Conservation (phyloP, 2,329 filamentous ascomycete genomes). For the Colletotrichum abscissum region DNA sequence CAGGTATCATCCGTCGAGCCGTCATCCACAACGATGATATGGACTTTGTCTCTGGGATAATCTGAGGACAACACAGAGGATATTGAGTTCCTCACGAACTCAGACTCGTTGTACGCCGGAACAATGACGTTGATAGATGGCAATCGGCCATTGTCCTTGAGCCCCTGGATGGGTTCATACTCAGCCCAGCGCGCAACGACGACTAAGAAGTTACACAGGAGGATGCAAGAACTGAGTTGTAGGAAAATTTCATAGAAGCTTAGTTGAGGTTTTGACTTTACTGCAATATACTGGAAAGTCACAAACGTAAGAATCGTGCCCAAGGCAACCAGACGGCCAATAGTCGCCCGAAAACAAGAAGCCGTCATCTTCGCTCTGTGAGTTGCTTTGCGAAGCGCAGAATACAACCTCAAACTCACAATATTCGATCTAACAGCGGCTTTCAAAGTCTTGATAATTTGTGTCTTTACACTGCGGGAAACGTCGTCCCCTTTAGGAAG, state of each 20-base stretch:
- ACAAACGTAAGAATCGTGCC: not conserved
- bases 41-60: slow-evolving; percentile 4
- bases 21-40: slow-evolving; percentile 10
- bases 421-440: not conserved
- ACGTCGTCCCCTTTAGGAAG: not conserved
- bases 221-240: slow-evolving; percentile 2
- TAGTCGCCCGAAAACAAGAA: not conserved
- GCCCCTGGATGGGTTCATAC: not conserved
- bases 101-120: slow-evolving; percentile 4
- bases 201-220: not conserved
- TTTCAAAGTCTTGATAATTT: not conserved
- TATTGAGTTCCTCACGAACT: slow-evolving; percentile 1
- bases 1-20: slow-evolving; percentile 15
- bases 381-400: not conserved
- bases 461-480: not conserved
- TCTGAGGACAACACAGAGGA: slow-evolving; percentile 1
- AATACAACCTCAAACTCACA: not conserved
- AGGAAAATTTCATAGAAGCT: not conserved
- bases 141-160: not conserved
- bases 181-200: not conserved
- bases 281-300: slow-evolving; percentile 7
- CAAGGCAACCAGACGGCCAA: slow-evolving; percentile 7
- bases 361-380: not conserved
- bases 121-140: slow-evolving; percentile 2
- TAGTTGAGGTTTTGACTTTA: not conserved